Conservation (phyloP, 768 basidiomycete genomes). For the Suillus plorans region DNA sequence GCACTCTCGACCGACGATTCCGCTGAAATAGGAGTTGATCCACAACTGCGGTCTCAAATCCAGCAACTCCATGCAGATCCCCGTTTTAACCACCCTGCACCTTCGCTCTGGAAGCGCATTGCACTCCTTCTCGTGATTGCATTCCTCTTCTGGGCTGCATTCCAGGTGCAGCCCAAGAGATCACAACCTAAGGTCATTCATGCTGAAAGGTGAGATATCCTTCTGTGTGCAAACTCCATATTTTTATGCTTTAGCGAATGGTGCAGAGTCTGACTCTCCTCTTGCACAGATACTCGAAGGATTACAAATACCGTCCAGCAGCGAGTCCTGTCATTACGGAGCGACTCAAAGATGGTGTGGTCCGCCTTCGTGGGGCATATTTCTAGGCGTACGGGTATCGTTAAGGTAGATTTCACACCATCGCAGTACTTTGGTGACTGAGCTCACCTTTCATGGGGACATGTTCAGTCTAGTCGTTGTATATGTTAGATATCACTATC, state of each 20-base stretch:
- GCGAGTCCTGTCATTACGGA: slow-evolving; percentile 85
- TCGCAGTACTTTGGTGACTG: not conserved
- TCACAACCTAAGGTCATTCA: slow-evolving; percentile 50
- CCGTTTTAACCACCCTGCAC: slow-evolving; percentile 39
- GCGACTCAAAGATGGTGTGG: slow-evolving; percentile 65
- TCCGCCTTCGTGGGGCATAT: slow-evolving; percentile 67
- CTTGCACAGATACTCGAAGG: slow-evolving; percentile 69
- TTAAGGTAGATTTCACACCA: not conserved
- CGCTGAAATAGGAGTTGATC: not conserved
- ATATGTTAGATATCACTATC: not conserved
- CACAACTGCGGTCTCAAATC: slow-evolving; percentile 3
- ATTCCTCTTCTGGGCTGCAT: slow-evolving; percentile 45
- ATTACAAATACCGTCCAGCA: slow-evolving; percentile 79
- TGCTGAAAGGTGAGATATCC: slow-evolving; percentile 55
- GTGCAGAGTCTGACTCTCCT: not conserved
- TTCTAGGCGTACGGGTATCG: slow-evolving; percentile 24
- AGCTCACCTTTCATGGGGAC: not conserved
- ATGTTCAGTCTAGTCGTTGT: not conserved
- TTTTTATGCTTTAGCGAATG: not conserved
- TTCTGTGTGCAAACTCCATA: not conserved
- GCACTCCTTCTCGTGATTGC: slow-evolving; percentile 42
- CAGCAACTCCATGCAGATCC: slow-evolving; percentile 19
- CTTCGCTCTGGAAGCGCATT: slow-evolving; percentile 47
- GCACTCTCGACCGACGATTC: slow-evolving; percentile 1
- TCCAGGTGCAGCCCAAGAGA: slow-evolving; percentile 29